These are phyloP conservation scores for Aspergillus nanangensis DNA, from an alignment of 495 filamentous ascomycete species.

Conservation along the genomic window DNA sequence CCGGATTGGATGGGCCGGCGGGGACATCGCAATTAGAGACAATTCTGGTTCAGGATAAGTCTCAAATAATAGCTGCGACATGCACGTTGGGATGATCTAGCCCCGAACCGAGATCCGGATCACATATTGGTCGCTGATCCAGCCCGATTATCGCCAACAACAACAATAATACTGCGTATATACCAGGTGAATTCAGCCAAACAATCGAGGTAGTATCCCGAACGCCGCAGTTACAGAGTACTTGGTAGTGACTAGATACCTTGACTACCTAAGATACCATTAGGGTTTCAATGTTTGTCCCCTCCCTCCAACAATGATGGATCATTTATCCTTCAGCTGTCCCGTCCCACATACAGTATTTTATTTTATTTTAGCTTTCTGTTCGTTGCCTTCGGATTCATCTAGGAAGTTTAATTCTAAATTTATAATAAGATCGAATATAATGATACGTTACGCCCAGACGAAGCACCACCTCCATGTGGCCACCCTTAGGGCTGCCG, in stretches of 20 bases:
- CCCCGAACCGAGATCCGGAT: slow-evolving; percentile 13
- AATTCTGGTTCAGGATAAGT: too few species aligned
- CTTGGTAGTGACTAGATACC: neutral
- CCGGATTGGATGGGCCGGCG: too few species aligned
- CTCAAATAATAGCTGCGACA: too few species aligned
- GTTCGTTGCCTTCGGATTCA: neutral
- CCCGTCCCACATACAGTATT: neutral
- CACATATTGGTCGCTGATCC: slow-evolving; percentile 4
- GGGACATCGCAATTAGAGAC: neutral
- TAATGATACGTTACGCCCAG: too few species aligned
- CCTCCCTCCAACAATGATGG: too few species aligned
- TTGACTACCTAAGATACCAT: neutral
- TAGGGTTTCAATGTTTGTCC: neutral
- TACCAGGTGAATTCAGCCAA: neutral
- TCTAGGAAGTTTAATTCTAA: neutral
- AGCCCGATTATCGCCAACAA: too few species aligned
- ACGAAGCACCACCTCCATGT: too few species aligned
- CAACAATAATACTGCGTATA: too few species aligned
- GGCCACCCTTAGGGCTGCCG: too few species aligned
- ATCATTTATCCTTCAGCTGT: neutral
- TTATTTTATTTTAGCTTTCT: neutral
- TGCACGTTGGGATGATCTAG: slow-evolving; percentile 11
- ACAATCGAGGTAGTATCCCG: neutral
- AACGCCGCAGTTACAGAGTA: neutral
- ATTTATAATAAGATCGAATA: neutral